Evolutionary conservation across 1,284 basidiomycete species (phyloP).

Genomic region (Naganishia cerealis): DNA sequence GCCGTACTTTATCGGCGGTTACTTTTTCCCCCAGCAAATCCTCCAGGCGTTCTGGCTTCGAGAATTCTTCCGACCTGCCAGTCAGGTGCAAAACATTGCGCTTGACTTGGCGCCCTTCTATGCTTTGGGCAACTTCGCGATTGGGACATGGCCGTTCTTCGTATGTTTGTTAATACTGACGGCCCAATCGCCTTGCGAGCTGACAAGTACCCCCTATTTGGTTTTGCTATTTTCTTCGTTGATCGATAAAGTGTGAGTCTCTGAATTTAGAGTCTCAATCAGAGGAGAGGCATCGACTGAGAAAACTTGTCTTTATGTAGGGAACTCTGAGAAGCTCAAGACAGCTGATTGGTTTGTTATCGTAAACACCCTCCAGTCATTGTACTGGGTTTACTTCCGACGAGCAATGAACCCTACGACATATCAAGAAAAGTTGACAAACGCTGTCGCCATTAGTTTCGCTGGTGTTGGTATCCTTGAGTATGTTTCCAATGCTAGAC

Average conservation of each 20-base stretch:
- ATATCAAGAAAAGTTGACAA: constrained; percentile 45
- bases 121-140: constrained; percentile 43
- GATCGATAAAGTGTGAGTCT: not conserved
- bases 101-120: constrained; percentile 43
- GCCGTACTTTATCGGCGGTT: constrained; percentile 45
- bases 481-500: constrained; percentile 20
- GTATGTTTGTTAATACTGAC: constrained; percentile 35
- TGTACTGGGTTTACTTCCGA: constrained; percentile 43
- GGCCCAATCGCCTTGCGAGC: not conserved
- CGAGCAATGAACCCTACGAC: constrained; percentile 38
- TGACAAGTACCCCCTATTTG: not conserved
- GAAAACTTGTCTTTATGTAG: constrained; percentile 11
- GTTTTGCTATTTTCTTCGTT: not conserved
- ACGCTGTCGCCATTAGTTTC: constrained; percentile 44
- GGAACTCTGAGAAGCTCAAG: constrained; percentile 44
- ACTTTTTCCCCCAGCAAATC: constrained; percentile 47
- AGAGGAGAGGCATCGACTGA: not conserved
- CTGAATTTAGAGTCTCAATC: not conserved
- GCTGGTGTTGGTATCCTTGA: constrained; percentile 42
- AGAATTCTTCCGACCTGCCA: constrained; percentile 40
- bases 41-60: constrained; percentile 45
- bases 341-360: constrained; percentile 42
- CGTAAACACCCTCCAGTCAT: constrained; percentile 44
- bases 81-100: constrained; percentile 39
- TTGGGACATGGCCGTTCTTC: constrained; percentile 46